These are phyloP conservation scores for Rhododendron mucronatum DNA, from an alignment of 148 eudicot genomes.

Conservation along the genomic window DNA sequence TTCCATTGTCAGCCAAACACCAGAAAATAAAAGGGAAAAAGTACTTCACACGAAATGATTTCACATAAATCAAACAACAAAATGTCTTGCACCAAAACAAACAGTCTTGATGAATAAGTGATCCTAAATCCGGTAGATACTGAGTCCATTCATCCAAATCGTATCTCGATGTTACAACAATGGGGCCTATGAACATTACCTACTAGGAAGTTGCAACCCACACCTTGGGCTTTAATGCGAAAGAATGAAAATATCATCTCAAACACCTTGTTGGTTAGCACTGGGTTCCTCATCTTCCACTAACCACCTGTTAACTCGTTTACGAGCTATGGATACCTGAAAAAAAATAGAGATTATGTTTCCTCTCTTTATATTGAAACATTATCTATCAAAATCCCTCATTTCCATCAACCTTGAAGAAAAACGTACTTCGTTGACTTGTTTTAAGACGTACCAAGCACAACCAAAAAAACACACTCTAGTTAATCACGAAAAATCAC, in stretches of 20 bases:
- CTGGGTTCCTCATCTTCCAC: constrained; percentile 20
- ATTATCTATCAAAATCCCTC: neutral
- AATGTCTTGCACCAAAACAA: neutral
- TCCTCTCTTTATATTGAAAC: neutral
- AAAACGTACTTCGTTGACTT: neutral
- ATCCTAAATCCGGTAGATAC: neutral
- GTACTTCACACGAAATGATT: too few relatives aligned
- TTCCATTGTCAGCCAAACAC: too few relatives aligned
- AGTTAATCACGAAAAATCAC: neutral
- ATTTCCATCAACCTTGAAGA: neutral
- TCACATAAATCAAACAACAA: neutral
- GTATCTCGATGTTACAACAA: too few relatives aligned
- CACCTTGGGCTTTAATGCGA: neutral
- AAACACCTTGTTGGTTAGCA: neutral
- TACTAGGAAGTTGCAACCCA: neutral
- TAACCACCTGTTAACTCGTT: constrained; percentile 28
- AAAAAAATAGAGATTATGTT: neutral
- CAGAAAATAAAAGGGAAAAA: too few relatives aligned
- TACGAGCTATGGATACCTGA: constrained; percentile 28
- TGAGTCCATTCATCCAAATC: too few relatives aligned
- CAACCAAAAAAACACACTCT: neutral
- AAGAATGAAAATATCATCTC: neutral
- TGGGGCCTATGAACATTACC: too few relatives aligned
- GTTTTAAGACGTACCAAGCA: neutral
- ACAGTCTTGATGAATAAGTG: neutral